These are phyloP conservation scores for Sporothrix mexicana DNA, from an alignment of 2,329 filamentous ascomycete genomes.

Conservation along the genomic window DNA sequence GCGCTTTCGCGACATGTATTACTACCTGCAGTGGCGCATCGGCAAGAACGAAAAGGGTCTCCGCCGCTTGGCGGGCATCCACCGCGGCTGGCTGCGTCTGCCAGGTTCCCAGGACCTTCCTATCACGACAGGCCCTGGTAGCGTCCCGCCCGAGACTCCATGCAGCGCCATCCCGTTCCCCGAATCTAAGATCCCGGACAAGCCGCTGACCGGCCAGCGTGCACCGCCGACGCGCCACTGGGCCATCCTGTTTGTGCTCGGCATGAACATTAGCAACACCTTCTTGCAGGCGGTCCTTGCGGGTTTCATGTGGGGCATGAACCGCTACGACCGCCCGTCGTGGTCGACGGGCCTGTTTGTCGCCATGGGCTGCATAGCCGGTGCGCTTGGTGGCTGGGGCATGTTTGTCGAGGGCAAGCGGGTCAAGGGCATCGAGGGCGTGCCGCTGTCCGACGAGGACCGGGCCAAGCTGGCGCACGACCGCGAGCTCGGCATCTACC, in stretches of 20 bases:
- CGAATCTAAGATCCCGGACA: constrained; percentile 64
- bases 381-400: constrained; percentile 70
- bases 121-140: constrained; percentile 58
- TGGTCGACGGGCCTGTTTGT: constrained; percentile 85
- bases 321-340: constrained; percentile 72
- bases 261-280: constrained; percentile 80
- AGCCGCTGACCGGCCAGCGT: constrained; percentile 73
- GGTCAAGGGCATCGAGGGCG: constrained; percentile 74
- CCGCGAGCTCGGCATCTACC: constrained; percentile 60
- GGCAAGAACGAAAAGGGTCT: constrained; percentile 60
- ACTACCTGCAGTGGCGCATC: constrained; percentile 69
- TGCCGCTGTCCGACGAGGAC: constrained; percentile 65
- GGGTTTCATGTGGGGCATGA: constrained; percentile 83
- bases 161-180: constrained; percentile 67
- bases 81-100: constrained; percentile 77
- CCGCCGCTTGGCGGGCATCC: constrained; percentile 73
- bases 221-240: constrained; percentile 71
- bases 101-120: constrained; percentile 67
- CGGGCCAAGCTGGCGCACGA: constrained; percentile 57
- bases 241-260: constrained; percentile 81
- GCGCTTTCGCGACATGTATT: constrained; percentile 82
- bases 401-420: constrained; percentile 74
- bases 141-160: constrained; percentile 50
- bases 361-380: constrained; percentile 72
- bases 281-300: constrained; percentile 75